Base-by-base conservation (phyloP, 108 stramenopile genomes). In the Aurantiochytrium sp. region DNA sequence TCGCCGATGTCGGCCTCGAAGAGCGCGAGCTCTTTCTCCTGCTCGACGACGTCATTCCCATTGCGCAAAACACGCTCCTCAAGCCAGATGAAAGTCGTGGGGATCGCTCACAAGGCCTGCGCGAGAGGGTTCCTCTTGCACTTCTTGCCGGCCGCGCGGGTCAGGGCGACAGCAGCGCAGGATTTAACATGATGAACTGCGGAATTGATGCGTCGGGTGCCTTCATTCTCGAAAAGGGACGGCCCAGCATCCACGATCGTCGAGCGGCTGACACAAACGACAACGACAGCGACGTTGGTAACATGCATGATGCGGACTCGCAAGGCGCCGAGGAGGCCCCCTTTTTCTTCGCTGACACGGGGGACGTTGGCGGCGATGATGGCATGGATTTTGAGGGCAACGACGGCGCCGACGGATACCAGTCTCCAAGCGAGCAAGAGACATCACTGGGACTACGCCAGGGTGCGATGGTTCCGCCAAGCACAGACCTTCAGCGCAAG, bases 1-100 rank as follows among this genome's bases (percentile, higher is more conserved):
- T 96, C 88, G 95, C 96, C 12, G 94, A 94, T 6, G 95, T 96
- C 76, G 88, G 89, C 88, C 69, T 88, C 25, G 95, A 92, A 89
- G 96, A 97, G 92, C 92, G 95, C 14, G 87, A 97, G 44, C 58
- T 92, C 59, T 98, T 98, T 90, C 93, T 99, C 5, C 93, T 97
- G 5, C 91, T 99, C 59, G 98, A 99, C 89, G 97, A 99, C 92
- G 94, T 97, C 10, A 87, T 99, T 88, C 95, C 96, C 19, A 92
- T 92, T 51, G 98, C 90, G 6, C 53, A 35, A 12, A 87, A 91
- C 28, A 92, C 89, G 58, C 69, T 90, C 58, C 88, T 94, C 14
- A 88, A 91, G 43, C 60, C 58, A 6, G 58, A 89, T 12, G 43
- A 29, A 72, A n/a, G 25, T 8, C 6, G 18, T 6, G 19, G 44